These are phyloP conservation scores for Dryas integrifolia DNA, from an alignment of 331 rosid genomes.

Conservation along the genomic window DNA sequence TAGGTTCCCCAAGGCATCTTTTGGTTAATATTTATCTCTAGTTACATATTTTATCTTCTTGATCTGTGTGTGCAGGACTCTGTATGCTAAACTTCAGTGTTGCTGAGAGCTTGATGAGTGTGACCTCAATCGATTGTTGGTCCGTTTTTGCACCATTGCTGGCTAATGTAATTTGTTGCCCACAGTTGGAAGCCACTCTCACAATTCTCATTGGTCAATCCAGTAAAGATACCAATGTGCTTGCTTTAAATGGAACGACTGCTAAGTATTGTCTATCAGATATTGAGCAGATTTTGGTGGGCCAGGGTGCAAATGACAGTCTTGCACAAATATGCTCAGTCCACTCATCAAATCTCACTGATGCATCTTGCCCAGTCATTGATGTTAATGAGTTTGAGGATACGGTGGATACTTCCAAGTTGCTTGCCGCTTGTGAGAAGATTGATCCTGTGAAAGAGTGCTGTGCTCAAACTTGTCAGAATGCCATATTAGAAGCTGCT, in stretches of 20 bases:
- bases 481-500: conserved; percentile 90
- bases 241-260: conserved; percentile 62
- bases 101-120: conserved; percentile 66
- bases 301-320: conserved; percentile 68
- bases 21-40: conserved; percentile 1
- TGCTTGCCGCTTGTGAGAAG: conserved; percentile 75
- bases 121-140: conserved; percentile 86
- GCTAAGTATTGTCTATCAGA: conserved; percentile 81
- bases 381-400: conserved; percentile 60
- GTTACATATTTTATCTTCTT: conserved; percentile 7
- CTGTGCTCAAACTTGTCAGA: conserved; percentile 70
- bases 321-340: conserved; percentile 66
- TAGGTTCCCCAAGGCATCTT: conserved; percentile 11
- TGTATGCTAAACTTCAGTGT: conserved; percentile 75
- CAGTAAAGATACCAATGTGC: conserved; percentile 60
- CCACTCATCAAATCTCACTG: conserved; percentile 65
- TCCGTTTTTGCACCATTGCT: conserved; percentile 67
- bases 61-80: conserved; percentile 52
- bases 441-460: conserved; percentile 90
- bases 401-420: conserved; percentile 66
- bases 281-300: conserved; percentile 76
- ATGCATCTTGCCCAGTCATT: conserved; percentile 74
- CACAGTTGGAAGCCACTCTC: conserved; percentile 92
- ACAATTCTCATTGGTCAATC: conserved; percentile 84
- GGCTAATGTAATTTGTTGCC: conserved; percentile 95